These are phyloP conservation scores for Dictyostelium discoideum DNA, from an alignment of 78 protist genomes.

Conservation along the genomic window dicty_2.7 NC_007091.3:4617501-4618000, in stretches of 20 bases:
- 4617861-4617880: no score
- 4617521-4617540: slow-evolving; percentile 20
- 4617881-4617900: not conserved
- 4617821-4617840: not conserved
- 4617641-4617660: no score
- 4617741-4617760: no score
- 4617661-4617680: not conserved
- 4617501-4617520: slow-evolving; percentile 69
- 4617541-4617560: slow-evolving; percentile 30
- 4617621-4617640: not conserved
- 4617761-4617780: no score
- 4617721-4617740: not conserved
- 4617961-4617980: not conserved
- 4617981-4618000: not conserved
- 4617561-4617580: slow-evolving; percentile 15
- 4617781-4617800: not conserved
- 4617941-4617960: not conserved
- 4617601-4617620: not conserved
- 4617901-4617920: not conserved
- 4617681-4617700: not conserved
- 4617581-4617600: not conserved
- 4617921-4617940: not conserved
- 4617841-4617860: not conserved
- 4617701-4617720: not conserved
- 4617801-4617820: not conserved